Base-by-base conservation (phyloP, 352 stramenopile species). In the Globisporangium canariense region DNA sequence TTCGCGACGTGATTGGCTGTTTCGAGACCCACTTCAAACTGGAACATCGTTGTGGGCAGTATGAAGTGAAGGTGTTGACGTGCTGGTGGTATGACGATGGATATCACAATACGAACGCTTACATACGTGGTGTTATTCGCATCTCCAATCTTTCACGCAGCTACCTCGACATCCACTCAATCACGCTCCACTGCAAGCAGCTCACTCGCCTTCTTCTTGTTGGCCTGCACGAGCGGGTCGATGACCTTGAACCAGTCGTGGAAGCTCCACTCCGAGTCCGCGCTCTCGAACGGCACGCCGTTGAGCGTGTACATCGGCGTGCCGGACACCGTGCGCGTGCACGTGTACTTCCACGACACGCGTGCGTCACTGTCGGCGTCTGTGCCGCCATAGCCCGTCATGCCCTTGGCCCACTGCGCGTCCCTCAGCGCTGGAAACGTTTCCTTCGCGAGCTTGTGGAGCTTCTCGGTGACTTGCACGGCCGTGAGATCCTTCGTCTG, bases 251-350 rank as follows among this genome's bases (percentile, higher is more conserved):
- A 64, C 83, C 81, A 91, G 40, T 91, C 73, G 3, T 77, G 64
- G 11, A 86, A 74, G 25, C 64, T 75, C 72, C 72, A 83, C 8
- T 76, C 63, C 20, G 86, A 72, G 58, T 75, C 65, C 10, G 74
- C 67, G 14, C 79, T 60, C 38, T 46, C 52, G 46, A 91, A 86
- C 1, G 83, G 83, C 14, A 93, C 83, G 59, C 85, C 82, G 32
- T 94, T 94, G 52, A 94, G 69, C 11, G 70, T 87, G 70, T 94
- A 94, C 72, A 90, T 70, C 11, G 86, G 86, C 20, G 83, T 94
- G 16, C 86, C 86, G 18, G 83, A 88, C 60, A 83, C 82, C 32
- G 77, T 76, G 50, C 86, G 78, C 2, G 86, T 79, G 68, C 86
- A 94, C 50, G 80, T 76, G 73, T 94, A 92, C 69, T 94, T 94